Evolutionary conservation across 768 basidiomycete species (phyloP), one percentile per base, ranked within the genome.

Genomic region (Collybiopsis luxurians): DNA sequence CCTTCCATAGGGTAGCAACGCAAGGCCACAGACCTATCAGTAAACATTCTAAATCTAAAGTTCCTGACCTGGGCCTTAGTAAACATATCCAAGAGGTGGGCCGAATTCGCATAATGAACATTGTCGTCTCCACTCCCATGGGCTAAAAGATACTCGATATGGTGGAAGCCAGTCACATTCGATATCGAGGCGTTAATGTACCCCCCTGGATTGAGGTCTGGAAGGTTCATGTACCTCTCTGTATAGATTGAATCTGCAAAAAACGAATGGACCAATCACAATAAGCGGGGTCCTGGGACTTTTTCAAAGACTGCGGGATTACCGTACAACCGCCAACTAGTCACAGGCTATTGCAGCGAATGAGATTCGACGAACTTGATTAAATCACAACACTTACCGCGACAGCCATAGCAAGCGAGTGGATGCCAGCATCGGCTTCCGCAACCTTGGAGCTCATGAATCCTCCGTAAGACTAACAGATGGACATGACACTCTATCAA

Each of bases 111-210:
- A 65, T 83, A 95, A 71, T 99, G 97, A 44, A 99, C 95, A 66
- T 98, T 98, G 68, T 98, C 96, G 68, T 98, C 96, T 9, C 88
- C 96, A 62, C 87, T 93, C 28, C 97, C 97, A 64, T 98, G 95
- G 10, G 90, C 91, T 53, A 98, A 83, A 49, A 95, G 69, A 69
- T 82, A 98, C 61, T 93, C 83, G 28, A 87, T 79, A 56, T 89
- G 76, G 60, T 82, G 73, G 78, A 98, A 99, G 2, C 87, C 93
- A 10, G 87, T 87, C 48, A 97, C 93, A 66, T 92, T 86, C 55
- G 88, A 86, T 54, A 99, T 88, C 0, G 92, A 91, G 17, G 91
- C 89, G 47, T 89, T 92, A 62, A 89, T 72, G 75, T 99, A 99
- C n/a, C 97, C 97, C 0, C 75, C 84, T 0, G 82, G 81, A 69